Base-by-base conservation (phyloP, 108 stramenopile genomes). In the Nitzschia palea region DNA sequence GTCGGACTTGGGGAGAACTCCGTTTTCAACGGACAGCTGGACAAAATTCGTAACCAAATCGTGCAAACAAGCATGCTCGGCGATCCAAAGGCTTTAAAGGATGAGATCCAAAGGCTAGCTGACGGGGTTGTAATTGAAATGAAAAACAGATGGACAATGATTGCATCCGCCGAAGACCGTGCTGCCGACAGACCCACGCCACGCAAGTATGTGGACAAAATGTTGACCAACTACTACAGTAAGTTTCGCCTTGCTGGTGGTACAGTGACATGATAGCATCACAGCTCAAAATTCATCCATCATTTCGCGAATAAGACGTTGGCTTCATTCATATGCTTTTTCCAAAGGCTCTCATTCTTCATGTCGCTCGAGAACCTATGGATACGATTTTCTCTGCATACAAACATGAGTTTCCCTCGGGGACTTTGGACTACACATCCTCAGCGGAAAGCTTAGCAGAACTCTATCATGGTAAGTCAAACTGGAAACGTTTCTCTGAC, bases 281-380 rank as follows among this genome's bases (percentile, higher is more conserved):
- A n/a, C n/a, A n/a, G n/a, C n/a, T n/a, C n/a, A n/a, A n/a, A n/a
- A n/a, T n/a, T n/a, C n/a, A n/a, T n/a, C n/a, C n/a, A n/a, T n/a
- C n/a, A n/a, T n/a, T n/a, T n/a, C n/a, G n/a, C n/a, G n/a, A n/a
- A n/a, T n/a, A 62, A 57, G 86, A 93, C 64, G 76, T 95, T 28
- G 91, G 91, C 4, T 95, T 95, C 71, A 91, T 95, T 43, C 94
- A 95, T 61, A 67, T 95, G 66, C 73, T 95, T 17, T 95, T 88
- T 61, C 94, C 94, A 26, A 77, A 93, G 50, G 94, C 94, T 18
- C 73, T 89, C 25, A 93, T 95, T 56, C 57, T 95, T 25, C 91
- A 93, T 62, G 86, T 91, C 0, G 77, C 74, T 15, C 61, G 94
- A 47, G 86, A 95, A 42, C 91, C 94, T 0, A 90, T 93, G 90